Conservation (phyloP, 169 alveolate species). For the Eimeria maxima region DNA sequence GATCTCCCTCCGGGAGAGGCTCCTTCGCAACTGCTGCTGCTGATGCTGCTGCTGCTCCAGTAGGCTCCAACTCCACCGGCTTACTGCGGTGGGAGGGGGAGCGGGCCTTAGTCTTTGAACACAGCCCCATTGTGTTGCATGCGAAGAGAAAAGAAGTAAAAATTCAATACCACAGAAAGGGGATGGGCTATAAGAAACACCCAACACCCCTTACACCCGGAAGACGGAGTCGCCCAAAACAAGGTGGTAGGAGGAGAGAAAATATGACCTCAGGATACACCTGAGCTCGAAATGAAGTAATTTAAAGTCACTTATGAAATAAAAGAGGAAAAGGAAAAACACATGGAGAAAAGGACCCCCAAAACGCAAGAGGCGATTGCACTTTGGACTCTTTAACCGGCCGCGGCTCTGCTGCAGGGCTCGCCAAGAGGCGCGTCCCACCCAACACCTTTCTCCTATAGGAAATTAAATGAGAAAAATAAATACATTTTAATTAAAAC, state of each 20-base stretch:
- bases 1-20: background rate
- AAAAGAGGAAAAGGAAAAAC: background rate
- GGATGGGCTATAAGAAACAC: background rate
- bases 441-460: too few relatives aligned
- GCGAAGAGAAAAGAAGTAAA: background rate
- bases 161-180: background rate
- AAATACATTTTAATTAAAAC: too few relatives aligned
- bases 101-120: background rate
- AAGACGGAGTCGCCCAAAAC: background rate
- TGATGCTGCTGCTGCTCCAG: background rate
- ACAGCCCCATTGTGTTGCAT: slow-evolving; percentile 45
- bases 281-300: background rate
- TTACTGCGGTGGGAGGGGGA: background rate
- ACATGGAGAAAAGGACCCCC: background rate
- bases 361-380: background rate
- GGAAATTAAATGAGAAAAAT: background rate
- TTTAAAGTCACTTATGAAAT: background rate
- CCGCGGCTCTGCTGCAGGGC: background rate
- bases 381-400: background rate
- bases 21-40: background rate
- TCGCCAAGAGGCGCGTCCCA: background rate
- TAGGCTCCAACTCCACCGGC: background rate
- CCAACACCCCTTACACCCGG: background rate
- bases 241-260: background rate
- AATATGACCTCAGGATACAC: background rate